Percentiles rank a stretch among this genome's conserved stretches.
phyloP scores from a whole-genome alignment of 2,329 filamentous ascomycete genomes.

The Botrytis fragariae region DNA sequence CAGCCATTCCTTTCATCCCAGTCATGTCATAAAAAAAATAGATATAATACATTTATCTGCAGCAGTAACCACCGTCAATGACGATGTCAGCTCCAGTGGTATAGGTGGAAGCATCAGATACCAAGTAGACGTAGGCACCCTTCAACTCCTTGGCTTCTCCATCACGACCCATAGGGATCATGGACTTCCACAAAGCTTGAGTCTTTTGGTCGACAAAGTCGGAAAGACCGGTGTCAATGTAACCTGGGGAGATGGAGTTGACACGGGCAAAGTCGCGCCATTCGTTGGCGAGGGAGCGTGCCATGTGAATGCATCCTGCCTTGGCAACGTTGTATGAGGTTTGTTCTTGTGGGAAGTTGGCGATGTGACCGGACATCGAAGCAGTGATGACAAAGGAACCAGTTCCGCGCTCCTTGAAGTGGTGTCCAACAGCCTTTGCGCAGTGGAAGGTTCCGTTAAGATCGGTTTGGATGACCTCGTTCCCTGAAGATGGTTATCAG shows the following conservation, averaged over 20 bases:
- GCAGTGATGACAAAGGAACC: slow-evolving; percentile 66
- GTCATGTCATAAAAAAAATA: slow-evolving; percentile 3
- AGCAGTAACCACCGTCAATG: slow-evolving; percentile 48
- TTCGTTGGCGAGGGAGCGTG: slow-evolving; percentile 63
- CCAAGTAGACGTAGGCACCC: slow-evolving; percentile 53
- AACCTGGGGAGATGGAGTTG: slow-evolving; percentile 66
- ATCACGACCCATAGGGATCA: slow-evolving; percentile 59
- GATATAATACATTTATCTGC: slow-evolving; percentile 24
- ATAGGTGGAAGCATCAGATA: slow-evolving; percentile 47
- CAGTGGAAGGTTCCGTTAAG: slow-evolving; percentile 65
- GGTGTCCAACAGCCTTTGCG: slow-evolving; percentile 63
- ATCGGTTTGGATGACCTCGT: slow-evolving; percentile 62
- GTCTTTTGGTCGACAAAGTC: slow-evolving; percentile 61
- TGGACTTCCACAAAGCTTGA: slow-evolving; percentile 56
- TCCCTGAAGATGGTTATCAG: slow-evolving; percentile 39
- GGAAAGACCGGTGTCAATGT: slow-evolving; percentile 62
- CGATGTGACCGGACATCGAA: slow-evolving; percentile 57
- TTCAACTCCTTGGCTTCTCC: slow-evolving; percentile 62
- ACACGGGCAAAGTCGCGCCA: slow-evolving; percentile 68
- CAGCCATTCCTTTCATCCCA: neutral
- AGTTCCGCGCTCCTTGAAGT: slow-evolving; percentile 64
- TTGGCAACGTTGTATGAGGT: slow-evolving; percentile 65
- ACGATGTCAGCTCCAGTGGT: slow-evolving; percentile 50
- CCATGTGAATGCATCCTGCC: slow-evolving; percentile 64
- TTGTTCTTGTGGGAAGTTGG: slow-evolving; percentile 61